phyloP scores from a whole-genome alignment of 176 grass and related monocot genomes.

The Avena eriantha region DNA sequence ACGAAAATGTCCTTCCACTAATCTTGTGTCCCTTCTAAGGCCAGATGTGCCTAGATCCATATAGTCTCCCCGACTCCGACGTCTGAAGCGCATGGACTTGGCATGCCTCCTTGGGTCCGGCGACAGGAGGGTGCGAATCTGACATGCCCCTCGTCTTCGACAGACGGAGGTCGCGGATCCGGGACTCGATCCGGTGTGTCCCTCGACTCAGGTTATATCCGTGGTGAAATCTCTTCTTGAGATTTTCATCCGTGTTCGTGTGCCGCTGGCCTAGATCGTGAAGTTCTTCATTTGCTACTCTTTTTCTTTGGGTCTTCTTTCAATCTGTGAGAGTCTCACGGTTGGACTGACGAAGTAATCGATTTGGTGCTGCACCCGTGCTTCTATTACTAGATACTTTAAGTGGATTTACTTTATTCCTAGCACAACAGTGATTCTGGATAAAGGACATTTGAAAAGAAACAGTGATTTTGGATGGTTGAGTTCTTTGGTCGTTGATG shows the following conservation, averaged over 20 bases:
- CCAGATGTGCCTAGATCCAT: no score
- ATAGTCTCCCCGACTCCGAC: no score
- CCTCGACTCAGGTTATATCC: not conserved
- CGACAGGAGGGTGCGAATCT: no score
- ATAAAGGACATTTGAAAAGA: not conserved
- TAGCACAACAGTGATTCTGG: not conserved
- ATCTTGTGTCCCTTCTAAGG: not conserved
- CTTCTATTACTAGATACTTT: not conserved
- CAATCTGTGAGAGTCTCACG: not conserved
- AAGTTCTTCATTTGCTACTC: not conserved
- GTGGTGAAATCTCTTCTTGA: not conserved
- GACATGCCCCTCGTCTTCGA: no score
- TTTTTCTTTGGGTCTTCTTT: not conserved
- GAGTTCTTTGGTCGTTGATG: not conserved
- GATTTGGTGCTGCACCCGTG: not conserved
- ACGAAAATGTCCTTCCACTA: no score
- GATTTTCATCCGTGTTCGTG: not conserved
- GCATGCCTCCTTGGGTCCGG: no score
- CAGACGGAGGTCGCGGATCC: no score
- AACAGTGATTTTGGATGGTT: not conserved
- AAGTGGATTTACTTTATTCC: not conserved
- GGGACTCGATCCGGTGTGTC: not conserved
- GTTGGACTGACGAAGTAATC: not conserved
- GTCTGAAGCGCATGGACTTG: no score
- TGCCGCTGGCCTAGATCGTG: no score